Base-by-base conservation (phyloP, 2,329 filamentous ascomycete species). In the Dactylellina leptospora region DNA sequence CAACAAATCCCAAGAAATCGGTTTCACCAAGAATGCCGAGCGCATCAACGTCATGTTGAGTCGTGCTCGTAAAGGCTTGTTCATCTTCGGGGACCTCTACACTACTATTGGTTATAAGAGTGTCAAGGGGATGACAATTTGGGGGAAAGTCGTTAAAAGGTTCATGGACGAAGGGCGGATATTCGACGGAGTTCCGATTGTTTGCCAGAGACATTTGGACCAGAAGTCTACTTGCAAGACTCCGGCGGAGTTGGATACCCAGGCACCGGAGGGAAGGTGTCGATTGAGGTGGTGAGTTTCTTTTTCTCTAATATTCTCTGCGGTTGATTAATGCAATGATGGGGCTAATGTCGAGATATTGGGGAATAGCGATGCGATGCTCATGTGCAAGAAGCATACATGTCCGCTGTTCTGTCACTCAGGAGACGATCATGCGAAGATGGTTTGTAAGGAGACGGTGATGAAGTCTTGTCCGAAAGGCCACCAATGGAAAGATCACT, bases 201-300 rank as follows among this genome's bases (percentile, higher is more conserved):
- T 80, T 5, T 91, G 88, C 66, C 82, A 87, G 69, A 82, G 83
- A 16, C 89, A 91, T 75, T 84, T 84, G 0, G 78, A 84, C 0
- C 82, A 77, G 16, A 81, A 73, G 0, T 80, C 82, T 0, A 33
- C 86, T 0, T 75, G 92, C 0, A 78, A 77, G 1, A 77, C 77
- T 0, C 82, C 84, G 0, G 77, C 82, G 0, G 85, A 90, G 42
- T 92, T 92, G 75, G 84, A 87, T 1, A 77, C 71, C 0, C 78
- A 84, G 16, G 89, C 85, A 38, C 89, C 89, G 0, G 88, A 92
- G 76, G 90, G 90, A 3, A 90, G 90, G 0, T 92, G 90, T 73
- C 80, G 80, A 0, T 81, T 86, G 51, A 82, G 81, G 18, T 92
- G 90, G 86, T 88, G 80, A 78, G 82, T 63, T 45, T 28, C 13